A percentile compares a stretch with the other conserved stretches of the same genome.
phyloP scores from a whole-genome alignment of 2,329 filamentous ascomycete species.

The Huntiella moniliformis region DNA sequence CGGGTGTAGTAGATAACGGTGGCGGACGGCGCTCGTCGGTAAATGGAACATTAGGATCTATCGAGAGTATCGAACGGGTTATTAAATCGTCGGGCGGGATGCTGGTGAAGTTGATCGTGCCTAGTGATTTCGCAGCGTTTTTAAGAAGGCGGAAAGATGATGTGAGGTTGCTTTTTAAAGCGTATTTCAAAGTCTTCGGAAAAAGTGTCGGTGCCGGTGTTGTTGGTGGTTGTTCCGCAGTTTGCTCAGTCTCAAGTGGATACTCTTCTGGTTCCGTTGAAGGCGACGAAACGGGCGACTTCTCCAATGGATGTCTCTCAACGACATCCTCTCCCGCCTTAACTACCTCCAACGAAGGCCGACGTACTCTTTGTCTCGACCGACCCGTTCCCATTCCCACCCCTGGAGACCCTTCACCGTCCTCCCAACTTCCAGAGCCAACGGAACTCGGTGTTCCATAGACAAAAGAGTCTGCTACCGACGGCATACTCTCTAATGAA shows the following conservation, averaged over 20 bases:
- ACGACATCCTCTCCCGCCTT: no score
- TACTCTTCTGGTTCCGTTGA: slow-evolving; percentile 32
- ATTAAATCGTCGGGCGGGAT: slow-evolving; percentile 49
- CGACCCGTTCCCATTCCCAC: neutral
- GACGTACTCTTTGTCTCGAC: slow-evolving; percentile 20
- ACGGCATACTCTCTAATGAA: slow-evolving; percentile 43
- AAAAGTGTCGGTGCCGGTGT: neutral
- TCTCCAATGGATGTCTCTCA: no score
- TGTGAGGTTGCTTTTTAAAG: slow-evolving; percentile 51
- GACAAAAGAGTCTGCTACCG: slow-evolving; percentile 34
- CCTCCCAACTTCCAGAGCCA: slow-evolving; percentile 28
- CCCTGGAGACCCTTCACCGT: slow-evolving; percentile 8
- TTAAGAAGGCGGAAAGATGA: slow-evolving; percentile 45
- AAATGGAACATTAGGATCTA: slow-evolving; percentile 46
- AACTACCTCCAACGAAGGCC: slow-evolving; percentile 26
- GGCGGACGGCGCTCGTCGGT: slow-evolving; percentile 49
- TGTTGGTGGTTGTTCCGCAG: slow-evolving; percentile 23
- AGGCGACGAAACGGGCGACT: slow-evolving; percentile 31
- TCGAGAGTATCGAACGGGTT: slow-evolving; percentile 47
- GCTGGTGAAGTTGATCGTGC: slow-evolving; percentile 41
- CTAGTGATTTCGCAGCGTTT: slow-evolving; percentile 45
- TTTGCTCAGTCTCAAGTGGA: slow-evolving; percentile 29
- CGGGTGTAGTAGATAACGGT: slow-evolving; percentile 42
- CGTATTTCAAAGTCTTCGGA: slow-evolving; percentile 16
- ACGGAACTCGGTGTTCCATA: slow-evolving; percentile 31